Evolutionary conservation across 2,329 filamentous ascomycete species (phyloP), one percentile per base, ranked within the genome.

Genomic region (Ophiostoma sp.): DNA sequence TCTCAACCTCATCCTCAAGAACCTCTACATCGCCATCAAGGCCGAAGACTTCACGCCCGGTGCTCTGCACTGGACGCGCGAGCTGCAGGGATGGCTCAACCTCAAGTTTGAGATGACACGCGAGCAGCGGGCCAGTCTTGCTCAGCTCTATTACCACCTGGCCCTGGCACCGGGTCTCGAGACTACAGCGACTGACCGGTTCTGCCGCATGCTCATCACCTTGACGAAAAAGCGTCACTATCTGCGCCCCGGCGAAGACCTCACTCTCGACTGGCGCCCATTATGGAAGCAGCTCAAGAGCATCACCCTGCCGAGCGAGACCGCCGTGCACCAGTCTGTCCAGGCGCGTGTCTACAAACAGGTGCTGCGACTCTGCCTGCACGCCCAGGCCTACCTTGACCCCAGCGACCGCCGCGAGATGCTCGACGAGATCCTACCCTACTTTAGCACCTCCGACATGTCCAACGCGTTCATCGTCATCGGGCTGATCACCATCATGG

Each of bases 151-250:
- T 84, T 99, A 97, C 83, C 94, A 97, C 83, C 91, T 99, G 74
- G 88, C 94, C 5, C 87, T 99, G 75, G 93, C 96, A 36, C 96
- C 95, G 0, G 96, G 97, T 3, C 87, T 99, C 72, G 95, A 98
- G 79, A 88, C 89, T 70, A 87, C 87, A 74, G 90, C 95, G 9
- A 89, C 94, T 4, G 97, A 99, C 83, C 90, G 95, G 74, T 99
- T 99, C 81, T 89, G 95, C 63, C 96, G 93, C 85, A 98, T 98
- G 95, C 95, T 98, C 79, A 92, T 98, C 82, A 91, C 93, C 12
- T 84, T 99, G 78, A 97, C 95, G n/a, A 97, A 96, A 83, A 95
- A 95, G 80, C 97, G 97, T 81, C 95, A 98, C 83, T 98, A 98
- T 82, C 88, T 99, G 45, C 94, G 93, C 77, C 94, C 95, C 1